Evolutionary conservation across 768 basidiomycete genomes (phyloP), one percentile per base, ranked within the genome.

Genomic region (Gymnopilus dilepis): DNA sequence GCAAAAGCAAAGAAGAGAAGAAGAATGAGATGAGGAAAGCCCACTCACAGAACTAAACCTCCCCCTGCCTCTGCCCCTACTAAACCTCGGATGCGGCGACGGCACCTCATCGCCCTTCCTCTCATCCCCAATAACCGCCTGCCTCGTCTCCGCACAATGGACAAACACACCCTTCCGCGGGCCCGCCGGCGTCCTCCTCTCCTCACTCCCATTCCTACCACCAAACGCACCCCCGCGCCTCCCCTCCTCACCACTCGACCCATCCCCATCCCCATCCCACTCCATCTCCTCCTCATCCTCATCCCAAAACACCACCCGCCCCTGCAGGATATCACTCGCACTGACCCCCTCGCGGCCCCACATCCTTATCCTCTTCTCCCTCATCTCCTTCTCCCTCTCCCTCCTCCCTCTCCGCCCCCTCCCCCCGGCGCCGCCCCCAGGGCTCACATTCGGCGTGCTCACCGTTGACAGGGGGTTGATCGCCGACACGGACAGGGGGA

Each of bases 381-480:
- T 43, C 51, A 21, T 48, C 48, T 56, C 56, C 30, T 52, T 55
- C 28, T 48, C 33, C 22, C 61, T n/a, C 19, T 57, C 48, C 22
- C 47, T 58, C 22, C n/a, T n/a, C n/a, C n/a, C 15, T 9, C 11
- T 15, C 15, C 34, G 34, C 34, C 34, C 2, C 34, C 11, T 37
- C 34, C 34, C 11, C 34, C 2, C 34, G 34, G 34, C 34, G 34
- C 11, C 34, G 34, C 34, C 58, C 15, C 75, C 69, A 34, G 85
- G 84, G 58, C 82, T 82, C 12, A 80, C 78, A 38, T 77, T 74
- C 0, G 86, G 85, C 61, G 85, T 87, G 64, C 63, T 64, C 69
- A 92, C 81, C 7, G 89, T 92, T n/a, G 88, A 91, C 69, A 88
- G 74, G 52, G 91, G 91, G 61, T 92, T 83, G 74, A 92, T 89